Evolutionary conservation across 2,329 filamentous ascomycete species (phyloP).

Genomic region (Fusarium sterilihyphosum): DNA sequence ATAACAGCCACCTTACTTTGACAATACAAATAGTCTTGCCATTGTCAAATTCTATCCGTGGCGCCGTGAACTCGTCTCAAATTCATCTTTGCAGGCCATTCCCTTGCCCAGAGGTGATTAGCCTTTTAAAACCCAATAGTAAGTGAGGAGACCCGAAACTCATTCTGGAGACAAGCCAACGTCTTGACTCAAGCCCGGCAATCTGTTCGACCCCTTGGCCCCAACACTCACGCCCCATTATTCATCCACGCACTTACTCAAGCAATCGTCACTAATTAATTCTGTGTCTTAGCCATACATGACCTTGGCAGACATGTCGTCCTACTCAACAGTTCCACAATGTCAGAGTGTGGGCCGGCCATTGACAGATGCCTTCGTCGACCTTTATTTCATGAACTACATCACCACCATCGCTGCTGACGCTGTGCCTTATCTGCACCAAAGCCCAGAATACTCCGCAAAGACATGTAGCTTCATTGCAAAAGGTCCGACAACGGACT

Average conservation of each 20-base stretch:
- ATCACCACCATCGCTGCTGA: not conserved
- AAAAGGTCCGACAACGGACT: not conserved
- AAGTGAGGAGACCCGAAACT: not conserved
- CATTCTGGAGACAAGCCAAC: not conserved
- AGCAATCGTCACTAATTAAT: not conserved
- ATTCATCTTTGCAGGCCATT: not conserved
- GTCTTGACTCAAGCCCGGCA: not conserved
- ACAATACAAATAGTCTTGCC: not conserved
- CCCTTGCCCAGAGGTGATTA: not conserved
- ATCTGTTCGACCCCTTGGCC: not conserved
- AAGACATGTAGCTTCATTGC: not conserved
- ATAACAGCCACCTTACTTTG: not conserved
- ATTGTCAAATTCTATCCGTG: not conserved
- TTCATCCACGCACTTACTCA: not conserved
- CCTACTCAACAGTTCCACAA: not conserved
- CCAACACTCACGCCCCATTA: not conserved
- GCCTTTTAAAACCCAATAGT: not conserved
- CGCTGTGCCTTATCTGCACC: not conserved
- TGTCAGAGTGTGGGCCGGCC: not conserved
- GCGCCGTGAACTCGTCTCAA: no score
- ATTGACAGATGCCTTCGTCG: not conserved
- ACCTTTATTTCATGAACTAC: constrained; percentile 6
- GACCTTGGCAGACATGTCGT: not conserved
- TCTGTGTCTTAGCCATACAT: not conserved
- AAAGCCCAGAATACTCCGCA: not conserved